A percentile compares a stretch with the other conserved stretches of the same genome.
phyloP scores from a whole-genome alignment of 352 stramenopile genomes.

The Plasmopara halstedii region DNA sequence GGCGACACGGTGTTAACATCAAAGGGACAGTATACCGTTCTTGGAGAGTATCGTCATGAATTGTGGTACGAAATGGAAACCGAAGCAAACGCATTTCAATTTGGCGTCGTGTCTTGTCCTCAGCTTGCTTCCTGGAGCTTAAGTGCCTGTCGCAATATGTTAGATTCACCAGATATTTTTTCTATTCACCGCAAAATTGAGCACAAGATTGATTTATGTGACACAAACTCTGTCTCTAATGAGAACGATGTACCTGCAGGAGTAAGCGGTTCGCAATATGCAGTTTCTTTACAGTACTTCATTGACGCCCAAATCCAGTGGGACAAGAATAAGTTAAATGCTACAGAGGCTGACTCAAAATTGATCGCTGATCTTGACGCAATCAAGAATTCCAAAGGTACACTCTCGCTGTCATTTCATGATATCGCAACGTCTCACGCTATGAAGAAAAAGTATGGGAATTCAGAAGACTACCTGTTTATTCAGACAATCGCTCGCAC shows the following conservation, averaged over 20 bases:
- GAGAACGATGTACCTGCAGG: neutral
- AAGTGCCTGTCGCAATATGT: conserved; percentile 37
- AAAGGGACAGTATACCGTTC: conserved; percentile 46
- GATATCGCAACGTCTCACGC: conserved; percentile 20
- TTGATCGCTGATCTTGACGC: conserved; percentile 22
- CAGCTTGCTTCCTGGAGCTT: conserved; percentile 41
- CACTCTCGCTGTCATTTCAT: conserved; percentile 19
- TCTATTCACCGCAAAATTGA: conserved; percentile 29
- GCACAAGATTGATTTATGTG: conserved; percentile 12
- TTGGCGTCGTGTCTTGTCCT: neutral
- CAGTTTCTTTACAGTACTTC: conserved; percentile 12
- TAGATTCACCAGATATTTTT: conserved; percentile 32
- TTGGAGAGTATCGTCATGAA: conserved; percentile 53
- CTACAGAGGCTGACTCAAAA: conserved; percentile 12
- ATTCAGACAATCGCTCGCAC: conserved; percentile 23
- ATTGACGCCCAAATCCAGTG: conserved; percentile 12
- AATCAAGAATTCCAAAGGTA: conserved; percentile 13
- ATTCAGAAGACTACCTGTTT: neutral
- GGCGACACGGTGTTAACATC: conserved; percentile 57
- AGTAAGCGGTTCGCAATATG: neutral
- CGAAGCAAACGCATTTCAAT: conserved; percentile 4
- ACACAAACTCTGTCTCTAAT: no score
- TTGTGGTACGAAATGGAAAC: conserved; percentile 59
- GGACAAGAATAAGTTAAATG: neutral
- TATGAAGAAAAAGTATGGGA: conserved; percentile 15